Conservation (phyloP, 495 filamentous ascomycete species). For the Podospora didyma region DNA sequence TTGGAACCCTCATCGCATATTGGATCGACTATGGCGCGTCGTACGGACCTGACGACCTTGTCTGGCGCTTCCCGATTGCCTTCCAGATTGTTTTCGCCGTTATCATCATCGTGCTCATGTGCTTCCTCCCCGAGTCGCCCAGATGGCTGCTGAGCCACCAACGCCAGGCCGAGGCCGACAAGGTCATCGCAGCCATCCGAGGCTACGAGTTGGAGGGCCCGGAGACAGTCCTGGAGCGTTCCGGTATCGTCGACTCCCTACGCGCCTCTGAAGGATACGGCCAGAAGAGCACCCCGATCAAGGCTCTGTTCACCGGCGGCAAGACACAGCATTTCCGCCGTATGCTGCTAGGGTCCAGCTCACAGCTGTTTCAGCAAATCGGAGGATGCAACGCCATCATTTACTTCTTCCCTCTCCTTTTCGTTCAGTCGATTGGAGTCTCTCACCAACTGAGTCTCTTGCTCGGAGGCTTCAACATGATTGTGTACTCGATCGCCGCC, state of each 20-base stretch:
- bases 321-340: conserved; percentile 65
- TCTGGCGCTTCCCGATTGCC: conserved; percentile 79
- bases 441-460: conserved; percentile 60
- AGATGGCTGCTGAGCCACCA: conserved; percentile 69
- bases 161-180: conserved; percentile 62
- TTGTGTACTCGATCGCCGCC: conserved; percentile 72
- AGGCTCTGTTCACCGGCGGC: conserved; percentile 55
- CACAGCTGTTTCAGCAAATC: conserved; percentile 77
- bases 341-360: conserved; percentile 56
- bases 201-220: conserved; percentile 56
- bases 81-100: conserved; percentile 76
- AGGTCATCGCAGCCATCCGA: conserved; percentile 65
- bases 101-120: conserved; percentile 60
- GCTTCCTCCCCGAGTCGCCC: conserved; percentile 70
- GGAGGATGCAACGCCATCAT: conserved; percentile 76
- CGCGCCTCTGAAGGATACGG: conserved; percentile 54
- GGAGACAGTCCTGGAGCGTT: conserved; percentile 53
- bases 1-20: conserved; percentile 74
- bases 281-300: conserved; percentile 50
- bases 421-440: conserved; percentile 59
- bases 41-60: conserved; percentile 59
- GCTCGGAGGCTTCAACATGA: conserved; percentile 75
- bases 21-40: conserved; percentile 79
- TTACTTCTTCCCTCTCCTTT: conserved; percentile 79
- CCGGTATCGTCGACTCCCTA: conserved; percentile 63